Percentiles rank a stretch among this genome's conserved stretches.
Conservation (phyloP, 1,284 basidiomycete species). For the Tilletia caries region DNA sequence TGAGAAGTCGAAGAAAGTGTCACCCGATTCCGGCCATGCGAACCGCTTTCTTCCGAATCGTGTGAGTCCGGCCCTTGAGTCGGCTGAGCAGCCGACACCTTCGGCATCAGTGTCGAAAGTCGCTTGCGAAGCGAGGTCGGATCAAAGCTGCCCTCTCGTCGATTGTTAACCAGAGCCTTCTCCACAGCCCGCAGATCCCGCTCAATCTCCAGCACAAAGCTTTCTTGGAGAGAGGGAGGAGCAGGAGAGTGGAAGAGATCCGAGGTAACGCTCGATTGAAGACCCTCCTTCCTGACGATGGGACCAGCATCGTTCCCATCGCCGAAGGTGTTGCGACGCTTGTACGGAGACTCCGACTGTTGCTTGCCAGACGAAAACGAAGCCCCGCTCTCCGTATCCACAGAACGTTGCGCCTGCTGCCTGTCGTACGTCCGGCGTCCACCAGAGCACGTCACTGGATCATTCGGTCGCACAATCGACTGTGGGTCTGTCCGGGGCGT, state of each 20-base stretch:
- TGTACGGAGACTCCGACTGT: neutral
- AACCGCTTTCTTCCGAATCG: neutral
- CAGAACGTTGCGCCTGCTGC: neutral
- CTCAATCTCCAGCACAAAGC: constrained; percentile 18
- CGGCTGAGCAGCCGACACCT: neutral
- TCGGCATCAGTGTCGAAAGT: constrained; percentile 2
- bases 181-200: constrained; percentile 19
- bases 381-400: neutral
- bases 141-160: constrained; percentile 19
- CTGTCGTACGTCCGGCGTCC: neutral
- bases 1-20: constrained; percentile 31
- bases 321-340: constrained; percentile 9
- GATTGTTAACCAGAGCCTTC: constrained; percentile 19
- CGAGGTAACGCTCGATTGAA: neutral
- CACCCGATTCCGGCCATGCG: constrained; percentile 14
- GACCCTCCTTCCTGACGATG: neutral
- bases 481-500: neutral
- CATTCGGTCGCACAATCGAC: neutral
- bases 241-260: neutral
- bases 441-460: neutral
- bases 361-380: neutral
- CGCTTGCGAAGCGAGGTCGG: constrained; percentile 15
- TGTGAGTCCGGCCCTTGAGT: neutral
- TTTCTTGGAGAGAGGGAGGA: neutral
- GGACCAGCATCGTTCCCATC: neutral